phyloP scores from a whole-genome alignment of 305 asterid species.

The Fraxinus albicans region DNA sequence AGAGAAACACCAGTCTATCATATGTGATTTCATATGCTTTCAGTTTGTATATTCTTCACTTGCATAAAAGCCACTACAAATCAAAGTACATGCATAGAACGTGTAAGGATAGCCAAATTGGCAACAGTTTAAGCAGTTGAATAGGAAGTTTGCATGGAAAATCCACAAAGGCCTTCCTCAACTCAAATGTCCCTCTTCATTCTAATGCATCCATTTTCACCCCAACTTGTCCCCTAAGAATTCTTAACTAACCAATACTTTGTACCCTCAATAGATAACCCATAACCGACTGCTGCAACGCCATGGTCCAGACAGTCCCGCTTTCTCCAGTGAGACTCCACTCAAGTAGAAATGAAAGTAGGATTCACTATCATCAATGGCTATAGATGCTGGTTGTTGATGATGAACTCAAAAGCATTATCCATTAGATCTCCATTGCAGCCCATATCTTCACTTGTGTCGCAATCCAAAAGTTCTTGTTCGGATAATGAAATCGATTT shows the following conservation, averaged over 20 bases:
- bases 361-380: too few relatives aligned
- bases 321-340: too few relatives aligned
- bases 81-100: too few relatives aligned
- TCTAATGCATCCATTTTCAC: slow-evolving; percentile 27
- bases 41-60: not conserved
- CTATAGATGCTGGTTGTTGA: too few relatives aligned
- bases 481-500: slow-evolving; percentile 25
- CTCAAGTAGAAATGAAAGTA: too few relatives aligned
- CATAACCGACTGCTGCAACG: slow-evolving; percentile 39
- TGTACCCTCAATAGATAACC: slow-evolving; percentile 19
- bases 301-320: not conserved
- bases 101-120: too few relatives aligned
- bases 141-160: slow-evolving; percentile 24
- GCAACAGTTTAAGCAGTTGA: slow-evolving; percentile 20
- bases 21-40: too few relatives aligned
- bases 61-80: too few relatives aligned
- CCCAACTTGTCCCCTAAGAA: slow-evolving; percentile 36
- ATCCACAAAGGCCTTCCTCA: slow-evolving; percentile 34
- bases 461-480: slow-evolving; percentile 39
- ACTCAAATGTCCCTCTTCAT: slow-evolving; percentile 18
- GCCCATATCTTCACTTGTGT: slow-evolving; percentile 5
- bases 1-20: too few relatives aligned
- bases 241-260: slow-evolving; percentile 46
- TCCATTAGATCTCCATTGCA: slow-evolving; percentile 27
- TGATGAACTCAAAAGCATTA: slow-evolving; percentile 24